phyloP scores from a whole-genome alignment of 2,329 filamentous ascomycete genomes.

The Cordyceps sp. region DNA sequence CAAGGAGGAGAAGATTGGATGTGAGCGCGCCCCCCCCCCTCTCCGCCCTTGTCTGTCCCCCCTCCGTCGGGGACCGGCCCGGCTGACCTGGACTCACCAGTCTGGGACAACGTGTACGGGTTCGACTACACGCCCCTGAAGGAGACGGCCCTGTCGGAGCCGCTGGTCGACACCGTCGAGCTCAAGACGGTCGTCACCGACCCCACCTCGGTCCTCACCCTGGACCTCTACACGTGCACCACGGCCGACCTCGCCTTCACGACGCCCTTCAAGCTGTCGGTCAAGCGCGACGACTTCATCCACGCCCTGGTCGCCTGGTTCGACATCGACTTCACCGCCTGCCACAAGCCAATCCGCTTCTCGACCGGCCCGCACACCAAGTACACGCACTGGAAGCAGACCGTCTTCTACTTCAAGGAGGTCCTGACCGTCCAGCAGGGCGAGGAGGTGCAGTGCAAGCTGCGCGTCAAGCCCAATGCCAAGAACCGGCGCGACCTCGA shows the following conservation, averaged over 20 bases:
- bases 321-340: constrained; percentile 95
- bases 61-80: no score
- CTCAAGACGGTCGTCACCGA: constrained; percentile 95
- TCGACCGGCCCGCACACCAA: constrained; percentile 95
- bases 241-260: constrained; percentile 71
- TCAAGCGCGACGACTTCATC: constrained; percentile 81
- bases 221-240: constrained; percentile 87
- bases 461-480: constrained; percentile 76
- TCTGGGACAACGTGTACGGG: constrained; percentile 99
- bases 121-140: constrained; percentile 95
- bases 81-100: constrained; percentile 25
- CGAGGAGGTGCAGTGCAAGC: constrained; percentile 57
- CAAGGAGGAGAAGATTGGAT: constrained; percentile 99
- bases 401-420: constrained; percentile 92
- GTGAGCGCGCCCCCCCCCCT: constrained; percentile 35
- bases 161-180: constrained; percentile 94
- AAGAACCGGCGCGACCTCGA: constrained; percentile 94
- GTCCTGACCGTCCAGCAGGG: constrained; percentile 81
- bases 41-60: not conserved
- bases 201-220: constrained; percentile 64
- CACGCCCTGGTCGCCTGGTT: constrained; percentile 98
- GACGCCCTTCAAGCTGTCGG: constrained; percentile 57
- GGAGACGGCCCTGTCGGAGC: constrained; percentile 82
- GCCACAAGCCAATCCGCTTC: constrained; percentile 96
- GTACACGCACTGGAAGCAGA: constrained; percentile 99